A percentile compares a stretch with the other conserved stretches of the same genome.
Evolutionary conservation across 805 yeast species (phyloP).

Genomic region (Candida insectalens): DNA sequence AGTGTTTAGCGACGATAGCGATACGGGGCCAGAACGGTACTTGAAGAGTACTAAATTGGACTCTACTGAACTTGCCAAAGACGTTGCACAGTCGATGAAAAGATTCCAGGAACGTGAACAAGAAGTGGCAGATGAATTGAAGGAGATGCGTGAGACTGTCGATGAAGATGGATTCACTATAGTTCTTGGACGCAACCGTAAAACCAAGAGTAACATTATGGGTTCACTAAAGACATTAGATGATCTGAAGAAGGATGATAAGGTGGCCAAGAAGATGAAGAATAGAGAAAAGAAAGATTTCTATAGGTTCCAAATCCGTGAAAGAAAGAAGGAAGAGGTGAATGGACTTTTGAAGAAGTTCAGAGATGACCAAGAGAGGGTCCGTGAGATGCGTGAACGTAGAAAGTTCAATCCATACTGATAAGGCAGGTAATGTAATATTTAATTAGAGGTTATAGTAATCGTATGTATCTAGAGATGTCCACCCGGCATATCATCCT

Average conservation of each 20-base stretch:
- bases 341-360: constrained; percentile 75
- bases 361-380: constrained; percentile 84
- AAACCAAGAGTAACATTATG: constrained; percentile 63
- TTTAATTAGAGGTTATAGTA: background rate
- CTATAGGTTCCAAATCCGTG: constrained; percentile 93
- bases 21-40: constrained; percentile 32
- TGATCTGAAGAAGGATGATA: constrained; percentile 23
- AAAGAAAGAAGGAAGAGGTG: constrained; percentile 86
- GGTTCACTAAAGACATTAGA: constrained; percentile 32
- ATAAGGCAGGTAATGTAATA: background rate
- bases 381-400: constrained; percentile 67
- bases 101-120: constrained; percentile 66
- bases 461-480: constrained; percentile 17
- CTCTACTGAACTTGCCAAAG: constrained; percentile 38
- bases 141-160: constrained; percentile 48
- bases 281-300: constrained; percentile 81
- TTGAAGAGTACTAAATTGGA: constrained; percentile 28
- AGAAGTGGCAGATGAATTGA: constrained; percentile 44
- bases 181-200: constrained; percentile 81
- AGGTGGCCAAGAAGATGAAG: constrained; percentile 42
- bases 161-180: constrained; percentile 93
- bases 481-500: constrained; percentile 32
- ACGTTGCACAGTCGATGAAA: constrained; percentile 51
- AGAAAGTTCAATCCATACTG: constrained; percentile 81
- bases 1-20: constrained; percentile 14